Evolutionary conservation across 164 flowering plant species (phyloP), one percentile per base, ranked within the genome.

Genomic region (Vitis labrusca): DNA sequence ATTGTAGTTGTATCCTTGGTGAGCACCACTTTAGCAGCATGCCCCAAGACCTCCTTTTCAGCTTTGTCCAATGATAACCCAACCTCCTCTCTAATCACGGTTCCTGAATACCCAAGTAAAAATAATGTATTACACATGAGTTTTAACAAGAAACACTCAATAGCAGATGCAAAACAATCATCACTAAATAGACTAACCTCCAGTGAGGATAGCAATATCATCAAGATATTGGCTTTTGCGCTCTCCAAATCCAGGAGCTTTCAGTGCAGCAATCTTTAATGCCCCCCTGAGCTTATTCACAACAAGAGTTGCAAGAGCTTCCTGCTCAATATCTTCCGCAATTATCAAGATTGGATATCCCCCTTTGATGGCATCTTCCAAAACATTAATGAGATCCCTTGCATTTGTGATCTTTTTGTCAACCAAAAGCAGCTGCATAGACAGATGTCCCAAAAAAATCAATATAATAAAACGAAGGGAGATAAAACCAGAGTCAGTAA

Each of bases 181-280:
- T 37, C 44, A 37, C 6, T 37, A 37, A 37, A 37, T 37, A 37
- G 44, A 37, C 73, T 59, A 8, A 94, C 97, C 98, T 83, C 97
- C 97, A 54, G 98, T 93, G 49, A 96, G 71, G 70, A 88, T 88
- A 4, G 99, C 98, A 79, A 96, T 96, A 70, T 96, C 99, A 78
- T 96, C 98, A 59, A 96, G 89, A 75, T 93, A 93, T 63, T 93
- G 97, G 80, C 93, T 89, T 78, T 93, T 93, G 65, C 99, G 90
- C 72, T 93, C 98, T 56, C 99, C 99, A 82, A 96, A 96, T 10
- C 99, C 99, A 65, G 99, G 99, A 74, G 99, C 99, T 76, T 92
- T 96, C 2, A 96, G 87, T 51, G 99, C 99, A 61, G 99, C 98
- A 76, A 96, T 89, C 73, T 96, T 96, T 73, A 96, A 30, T 3